phyloP scores from a whole-genome alignment of 768 basidiomycete genomes.

The Tricholoma terreum region DNA sequence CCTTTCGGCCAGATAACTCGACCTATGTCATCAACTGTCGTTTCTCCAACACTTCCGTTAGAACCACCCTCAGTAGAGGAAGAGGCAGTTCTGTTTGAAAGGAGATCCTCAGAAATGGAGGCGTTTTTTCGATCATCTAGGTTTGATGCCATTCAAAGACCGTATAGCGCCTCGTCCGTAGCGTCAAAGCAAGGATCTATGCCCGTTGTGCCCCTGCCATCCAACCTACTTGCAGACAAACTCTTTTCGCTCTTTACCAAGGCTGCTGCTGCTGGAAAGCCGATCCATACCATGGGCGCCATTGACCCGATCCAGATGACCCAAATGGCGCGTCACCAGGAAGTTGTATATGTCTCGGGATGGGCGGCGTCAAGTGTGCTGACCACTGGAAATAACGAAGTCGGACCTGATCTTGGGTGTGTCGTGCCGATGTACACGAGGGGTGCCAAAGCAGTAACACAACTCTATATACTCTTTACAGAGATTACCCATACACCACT shows the following conservation, averaged over 20 bases:
- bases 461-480: conserved; percentile 22
- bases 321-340: conserved; percentile 85
- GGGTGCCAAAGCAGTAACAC: neutral
- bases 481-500: conserved; percentile 94
- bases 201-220: conserved; percentile 72
- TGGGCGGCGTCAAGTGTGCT: conserved; percentile 87
- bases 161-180: conserved; percentile 77
- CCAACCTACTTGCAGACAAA: conserved; percentile 81
- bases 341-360: conserved; percentile 89
- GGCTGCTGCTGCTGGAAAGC: conserved; percentile 58
- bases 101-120: conserved; percentile 59
- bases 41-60: conserved; percentile 45
- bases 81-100: conserved; percentile 57
- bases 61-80: conserved; percentile 54
- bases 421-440: conserved; percentile 27
- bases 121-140: conserved; percentile 76
- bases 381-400: conserved; percentile 88
- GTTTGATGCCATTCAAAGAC: conserved; percentile 68
- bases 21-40: conserved; percentile 39
- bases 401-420: conserved; percentile 88
- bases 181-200: conserved; percentile 88
- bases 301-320: conserved; percentile 95
- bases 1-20: conserved; percentile 25
- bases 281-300: conserved; percentile 89
- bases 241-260: conserved; percentile 66